Conservation (phyloP, 2,329 filamentous ascomycete genomes). For the Dothistroma pini region DNA sequence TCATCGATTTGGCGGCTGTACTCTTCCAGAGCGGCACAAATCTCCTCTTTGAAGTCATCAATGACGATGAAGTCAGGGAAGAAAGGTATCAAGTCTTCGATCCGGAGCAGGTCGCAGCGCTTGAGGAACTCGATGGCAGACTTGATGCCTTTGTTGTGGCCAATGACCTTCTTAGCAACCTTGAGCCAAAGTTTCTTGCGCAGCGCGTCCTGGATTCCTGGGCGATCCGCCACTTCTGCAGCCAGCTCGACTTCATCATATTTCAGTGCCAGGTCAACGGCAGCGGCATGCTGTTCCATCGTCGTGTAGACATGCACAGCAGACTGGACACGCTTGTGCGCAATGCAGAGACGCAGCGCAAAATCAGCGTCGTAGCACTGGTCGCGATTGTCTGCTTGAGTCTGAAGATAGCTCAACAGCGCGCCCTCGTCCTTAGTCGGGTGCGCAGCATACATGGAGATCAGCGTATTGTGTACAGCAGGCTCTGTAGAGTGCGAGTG, state of each 20-base stretch:
- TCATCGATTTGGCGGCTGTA: constrained; percentile 88
- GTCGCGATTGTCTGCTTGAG: constrained; percentile 70
- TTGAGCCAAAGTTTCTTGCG: constrained; percentile 95
- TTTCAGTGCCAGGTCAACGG: constrained; percentile 86
- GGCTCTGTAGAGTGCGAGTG: constrained; percentile 74
- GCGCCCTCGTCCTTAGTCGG: constrained; percentile 78
- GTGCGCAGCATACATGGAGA: constrained; percentile 91
- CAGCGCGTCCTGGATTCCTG: constrained; percentile 67
- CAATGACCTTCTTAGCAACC: constrained; percentile 91
- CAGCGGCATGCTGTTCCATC: constrained; percentile 92
- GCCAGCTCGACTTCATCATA: constrained; percentile 89
- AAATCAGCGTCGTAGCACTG: constrained; percentile 93
- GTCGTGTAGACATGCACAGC: constrained; percentile 97
- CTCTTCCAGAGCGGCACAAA: constrained; percentile 87
- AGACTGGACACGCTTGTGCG: constrained; percentile 86
- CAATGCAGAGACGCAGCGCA: constrained; percentile 89
- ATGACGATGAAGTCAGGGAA: constrained; percentile 99
- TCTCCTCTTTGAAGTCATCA: constrained; percentile 98
- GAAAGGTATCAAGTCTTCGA: constrained; percentile 96
- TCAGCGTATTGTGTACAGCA: constrained; percentile 93
- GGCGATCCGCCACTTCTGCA: constrained; percentile 80
- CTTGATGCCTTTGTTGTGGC: constrained; percentile 78
- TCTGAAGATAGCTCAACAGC: constrained; percentile 82
- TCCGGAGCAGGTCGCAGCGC: constrained; percentile 84
- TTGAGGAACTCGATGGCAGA: constrained; percentile 86